Conservation (phyloP, 2,329 filamentous ascomycete genomes). For the Myriosclerotinia curreyana region DNA sequence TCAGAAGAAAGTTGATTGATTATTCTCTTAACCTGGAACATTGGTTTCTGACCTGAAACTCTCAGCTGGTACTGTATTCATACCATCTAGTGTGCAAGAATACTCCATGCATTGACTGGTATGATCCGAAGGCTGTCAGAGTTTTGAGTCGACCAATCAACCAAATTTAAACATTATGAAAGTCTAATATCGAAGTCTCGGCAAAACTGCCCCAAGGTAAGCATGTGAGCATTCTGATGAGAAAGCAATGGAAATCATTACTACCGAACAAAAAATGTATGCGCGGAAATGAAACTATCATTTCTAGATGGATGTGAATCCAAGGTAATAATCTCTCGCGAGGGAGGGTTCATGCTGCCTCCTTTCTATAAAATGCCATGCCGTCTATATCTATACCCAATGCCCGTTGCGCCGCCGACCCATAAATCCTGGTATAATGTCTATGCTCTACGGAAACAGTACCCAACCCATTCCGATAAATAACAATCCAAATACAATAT, state of each 20-base stretch:
- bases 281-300: neutral
- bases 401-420: neutral
- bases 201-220: neutral
- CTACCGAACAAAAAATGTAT: fast-evolving
- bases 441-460: neutral
- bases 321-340: neutral
- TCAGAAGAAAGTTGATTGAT: too few relatives aligned
- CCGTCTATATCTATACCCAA: slow-evolving; percentile 5
- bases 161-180: too few relatives aligned
- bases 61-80: too few relatives aligned
- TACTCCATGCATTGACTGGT: neutral
- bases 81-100: too few relatives aligned
- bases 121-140: neutral
- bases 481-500: neutral
- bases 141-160: too few relatives aligned
- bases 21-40: too few relatives aligned
- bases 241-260: neutral
- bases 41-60: too few relatives aligned
- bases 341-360: neutral
- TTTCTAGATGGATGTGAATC: neutral
- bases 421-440: neutral
- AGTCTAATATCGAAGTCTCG: too few relatives aligned
- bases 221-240: neutral
- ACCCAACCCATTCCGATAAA: neutral
- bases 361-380: neutral